These are phyloP conservation scores for Malus fusca DNA, from an alignment of 306 rosid species.

Conservation along the genomic window DNA sequence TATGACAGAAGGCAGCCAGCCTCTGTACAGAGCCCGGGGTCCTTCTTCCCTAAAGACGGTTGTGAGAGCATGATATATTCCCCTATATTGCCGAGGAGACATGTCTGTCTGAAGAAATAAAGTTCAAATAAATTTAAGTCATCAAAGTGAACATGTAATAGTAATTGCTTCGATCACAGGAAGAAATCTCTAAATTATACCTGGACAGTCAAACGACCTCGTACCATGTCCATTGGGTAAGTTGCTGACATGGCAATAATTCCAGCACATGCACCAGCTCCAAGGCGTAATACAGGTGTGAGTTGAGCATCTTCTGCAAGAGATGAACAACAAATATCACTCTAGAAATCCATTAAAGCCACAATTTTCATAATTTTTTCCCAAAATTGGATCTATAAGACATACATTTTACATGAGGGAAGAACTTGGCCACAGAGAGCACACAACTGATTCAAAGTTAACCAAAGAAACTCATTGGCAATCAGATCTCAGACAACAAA, in stretches of 20 bases:
- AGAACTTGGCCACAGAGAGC: neutral
- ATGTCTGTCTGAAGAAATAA: slow-evolving; percentile 34
- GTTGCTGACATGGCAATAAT: slow-evolving; percentile 77
- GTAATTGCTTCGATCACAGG: neutral
- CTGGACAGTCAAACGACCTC: slow-evolving; percentile 68
- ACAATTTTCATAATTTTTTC: neutral
- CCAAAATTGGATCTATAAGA: neutral
- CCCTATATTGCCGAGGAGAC: slow-evolving; percentile 56
- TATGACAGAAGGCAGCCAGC: slow-evolving; percentile 70
- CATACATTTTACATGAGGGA: neutral
- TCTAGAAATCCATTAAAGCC: neutral
- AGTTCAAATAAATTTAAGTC: slow-evolving; percentile 6
- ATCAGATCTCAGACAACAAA: neutral
- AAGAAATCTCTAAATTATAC: slow-evolving; percentile 18
- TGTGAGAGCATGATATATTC: slow-evolving; percentile 57
- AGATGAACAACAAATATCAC: neutral
- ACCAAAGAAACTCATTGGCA: neutral
- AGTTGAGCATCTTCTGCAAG: slow-evolving; percentile 57
- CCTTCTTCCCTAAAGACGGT: slow-evolving; percentile 66
- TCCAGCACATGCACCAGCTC: slow-evolving; percentile 79
- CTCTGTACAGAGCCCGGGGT: slow-evolving; percentile 53
- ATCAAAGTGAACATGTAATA: neutral
- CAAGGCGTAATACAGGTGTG: slow-evolving; percentile 58
- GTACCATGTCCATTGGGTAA: slow-evolving; percentile 64
- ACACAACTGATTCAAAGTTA: neutral